Evolutionary conservation across 2,329 filamentous ascomycete species (phyloP), one percentile per base, ranked within the genome.

Genomic region (Calonectria multiphialidica): DNA sequence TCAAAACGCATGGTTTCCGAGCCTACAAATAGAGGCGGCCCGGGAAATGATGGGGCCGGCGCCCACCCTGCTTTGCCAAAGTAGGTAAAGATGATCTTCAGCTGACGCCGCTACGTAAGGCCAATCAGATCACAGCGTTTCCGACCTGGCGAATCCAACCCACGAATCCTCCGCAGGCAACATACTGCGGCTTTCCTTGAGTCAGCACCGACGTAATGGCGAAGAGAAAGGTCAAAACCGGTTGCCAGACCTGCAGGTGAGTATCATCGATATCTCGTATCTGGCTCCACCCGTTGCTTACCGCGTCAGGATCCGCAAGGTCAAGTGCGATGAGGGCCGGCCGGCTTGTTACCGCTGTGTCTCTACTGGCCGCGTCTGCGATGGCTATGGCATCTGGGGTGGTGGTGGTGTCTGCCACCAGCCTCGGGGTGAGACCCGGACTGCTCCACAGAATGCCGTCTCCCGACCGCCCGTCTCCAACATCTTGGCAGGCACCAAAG

Each of bases 311-410:
- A 74, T 75, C 35, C 78, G 81, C 23, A 79, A 77, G 55, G 76
- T 83, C 53, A 83, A 82, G 67, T 83, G 82, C 28, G 82, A 83
- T 37, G 82, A 83, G 72, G 75, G 70, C 4, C 74, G 76, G 28
- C 81, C 81, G 2, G 53, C 74, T 0, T 83, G 82, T 53, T 65
- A 69, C 8, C 75, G 81, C 37, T 83, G 82, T 65, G 66, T 66
- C 25, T 73, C 72, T 5, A 78, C 77, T 7, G 78, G 78, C 55
- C 74, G 79, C 23, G 57, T 59, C 35, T 82, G 80, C 64, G 76
- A 72, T 21, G 80, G 80, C 21, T 82, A 90, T 47, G 76, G 74
- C 37, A 73, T 77, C 66, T 77, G 75, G 75, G 74, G 74, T 8
- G 70, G 72, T 3, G 75, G 72, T 2, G 49, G 64, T 25, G 35